Base-by-base conservation (phyloP, 805 yeast genomes). In the Ogataea siamensis region DNA sequence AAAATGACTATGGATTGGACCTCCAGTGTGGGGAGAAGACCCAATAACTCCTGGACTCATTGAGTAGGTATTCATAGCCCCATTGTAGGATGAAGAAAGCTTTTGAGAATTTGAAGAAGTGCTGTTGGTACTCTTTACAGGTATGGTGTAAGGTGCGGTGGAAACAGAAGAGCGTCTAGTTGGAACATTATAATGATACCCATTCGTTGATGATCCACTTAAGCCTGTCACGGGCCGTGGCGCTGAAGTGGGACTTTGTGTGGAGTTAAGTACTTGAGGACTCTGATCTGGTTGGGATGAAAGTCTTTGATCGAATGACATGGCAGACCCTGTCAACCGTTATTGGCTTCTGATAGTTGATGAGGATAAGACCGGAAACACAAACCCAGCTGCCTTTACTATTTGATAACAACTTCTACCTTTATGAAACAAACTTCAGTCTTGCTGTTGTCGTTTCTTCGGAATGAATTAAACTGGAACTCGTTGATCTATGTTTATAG, bases 131-230 rank as follows among this genome's bases (percentile, higher is more conserved):
- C 47, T 41, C 32, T 53, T 55, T 5, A 38, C 28, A 2, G 69
- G 69, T 37, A 64, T 63, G 20, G 66, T 50, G 39, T 64, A 64
- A 4, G 69, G 69, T 4, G 67, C 66, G 1, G 65, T 56, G 2
- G 64, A 54, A 8, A 60, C 38, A 2, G 68, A 62, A 3, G 68
- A 64, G 20, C 67, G 57, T 51, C 68, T 60, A 29, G 49, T 43
- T 6, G 55, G 49, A 14, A 42, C 45, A 28, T 42, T 50, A 29
- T 44, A 49, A 32, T 47, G 54, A 34, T 37, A 30, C 8, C 37
- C 40, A 24, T 37, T 31, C 13, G 36, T 18, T 29, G 29, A 23
- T 10, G 32, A 26, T 12, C 37, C 37, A 24, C 16, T 27, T 19
- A 34, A 8, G n/a, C n/a, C 18, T 9, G 29, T 27, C 19, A 27